Evolutionary conservation across 495 filamentous ascomycete species (phyloP), one percentile per base, ranked within the genome.

Genomic region (Aspergillus conjunctus): DNA sequence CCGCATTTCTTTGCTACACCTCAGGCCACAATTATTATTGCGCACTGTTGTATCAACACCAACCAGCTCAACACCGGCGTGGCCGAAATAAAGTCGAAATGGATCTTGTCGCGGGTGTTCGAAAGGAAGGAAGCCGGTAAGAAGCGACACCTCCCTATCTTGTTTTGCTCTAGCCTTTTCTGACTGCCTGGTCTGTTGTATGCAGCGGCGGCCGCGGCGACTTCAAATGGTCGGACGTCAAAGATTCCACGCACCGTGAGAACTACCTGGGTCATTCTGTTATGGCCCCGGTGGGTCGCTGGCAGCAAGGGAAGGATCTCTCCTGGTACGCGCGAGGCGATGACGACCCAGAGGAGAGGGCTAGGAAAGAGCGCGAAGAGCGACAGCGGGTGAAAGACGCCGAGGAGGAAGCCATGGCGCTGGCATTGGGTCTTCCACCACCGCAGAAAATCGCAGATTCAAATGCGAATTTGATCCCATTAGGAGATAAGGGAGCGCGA

Each of bases 231-330:
- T 89, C 93, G 62, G 91, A 96, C 67, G 94, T 98, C 69, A 88
- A 93, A 66, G 84, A 82, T 52, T 93, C 91, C 41, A 74, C 82
- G 43, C 92, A 97, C 66, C 91, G 94, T 66, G 93, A 98, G 71
- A 97, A 98, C 74, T 98, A 98, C 73, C 88, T 98, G 0, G 94
- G 95, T 44, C 94, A 98, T 73, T 95, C 91, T 21, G 70, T 98
- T 53, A 98, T 95, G 86, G 94, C 94, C 6, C 84, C 94, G 0
- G 95, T 98, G 11, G 94, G 94, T 11, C 90, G 94, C 51, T 98
- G 95, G 94, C 92, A 96, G 65, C 90, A 94, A 64, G 85, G 85
- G n/a, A 84, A 83, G 57, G 93, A 98, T 65, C 78, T 97, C 7
- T 79, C 71, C 43, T 98, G 94, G 94, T 98, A 98, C 64, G 86